Conservation (phyloP, 1,284 basidiomycete species). For the Rhodotorula sp. region DNA sequence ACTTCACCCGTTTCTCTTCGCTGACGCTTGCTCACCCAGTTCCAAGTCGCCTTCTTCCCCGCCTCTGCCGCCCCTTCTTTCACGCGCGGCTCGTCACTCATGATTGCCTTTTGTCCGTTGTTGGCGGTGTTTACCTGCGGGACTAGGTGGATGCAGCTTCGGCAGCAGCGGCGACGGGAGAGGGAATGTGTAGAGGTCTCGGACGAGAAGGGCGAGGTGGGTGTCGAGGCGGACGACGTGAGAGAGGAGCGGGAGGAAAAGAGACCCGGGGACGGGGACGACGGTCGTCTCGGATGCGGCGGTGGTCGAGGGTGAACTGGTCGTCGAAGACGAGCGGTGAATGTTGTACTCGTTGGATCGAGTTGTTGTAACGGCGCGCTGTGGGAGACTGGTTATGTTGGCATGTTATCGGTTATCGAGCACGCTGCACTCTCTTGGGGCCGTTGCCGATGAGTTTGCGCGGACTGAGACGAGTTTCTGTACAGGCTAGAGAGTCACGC, state of each 20-base stretch:
- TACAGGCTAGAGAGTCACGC: no score
- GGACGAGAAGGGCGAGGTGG: background rate
- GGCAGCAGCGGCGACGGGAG: background rate
- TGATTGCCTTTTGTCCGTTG: slow-evolving; percentile 13
- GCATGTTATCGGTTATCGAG: no score
- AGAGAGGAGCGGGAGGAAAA: background rate
- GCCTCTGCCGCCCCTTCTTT: slow-evolving; percentile 28
- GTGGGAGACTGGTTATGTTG: no score
- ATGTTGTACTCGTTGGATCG: no score
- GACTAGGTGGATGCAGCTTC: background rate
- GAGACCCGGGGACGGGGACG: no score
- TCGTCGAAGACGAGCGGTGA: no score
- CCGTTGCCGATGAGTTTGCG: no score
- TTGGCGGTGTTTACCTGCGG: background rate
- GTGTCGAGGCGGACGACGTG: background rate
- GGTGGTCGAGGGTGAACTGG: no score
- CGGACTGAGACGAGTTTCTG: no score
- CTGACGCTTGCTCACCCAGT: background rate
- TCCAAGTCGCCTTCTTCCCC: slow-evolving; percentile 10
- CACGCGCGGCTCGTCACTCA: slow-evolving; percentile 7
- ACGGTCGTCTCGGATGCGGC: no score
- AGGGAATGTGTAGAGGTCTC: background rate
- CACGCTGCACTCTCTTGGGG: no score
- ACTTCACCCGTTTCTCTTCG: background rate
- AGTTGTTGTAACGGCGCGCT: no score